Evolutionary conservation across 192 early-diverging fungal genomes (phyloP).

Genomic region (Coemansia sp.): DNA sequence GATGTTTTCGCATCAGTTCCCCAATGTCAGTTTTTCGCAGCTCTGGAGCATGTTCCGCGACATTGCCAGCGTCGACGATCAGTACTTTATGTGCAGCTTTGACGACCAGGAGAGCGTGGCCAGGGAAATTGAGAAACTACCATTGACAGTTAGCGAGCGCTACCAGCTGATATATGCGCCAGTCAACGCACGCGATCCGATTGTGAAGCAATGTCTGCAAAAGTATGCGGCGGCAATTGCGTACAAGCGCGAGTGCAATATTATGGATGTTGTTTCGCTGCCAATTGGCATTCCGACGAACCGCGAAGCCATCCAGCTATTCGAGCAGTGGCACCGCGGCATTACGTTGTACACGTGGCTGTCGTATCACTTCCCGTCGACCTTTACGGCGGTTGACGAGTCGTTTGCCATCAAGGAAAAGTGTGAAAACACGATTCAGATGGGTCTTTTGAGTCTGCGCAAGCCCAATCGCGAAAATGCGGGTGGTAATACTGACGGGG

Average conservation of each 20-base stretch:
- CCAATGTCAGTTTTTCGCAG: conserved; percentile 58
- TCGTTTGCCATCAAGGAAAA: conserved; percentile 54
- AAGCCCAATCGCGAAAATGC: not conserved
- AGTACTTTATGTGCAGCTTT: conserved; percentile 81
- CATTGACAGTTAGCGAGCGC: conserved; percentile 64
- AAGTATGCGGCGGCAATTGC: conserved; percentile 39
- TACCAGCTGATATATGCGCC: conserved; percentile 72
- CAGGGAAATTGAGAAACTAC: conserved; percentile 59
- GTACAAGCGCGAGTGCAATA: conserved; percentile 25
- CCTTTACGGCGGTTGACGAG: conserved; percentile 56
- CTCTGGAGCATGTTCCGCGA: conserved; percentile 77
- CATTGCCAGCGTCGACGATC: conserved; percentile 60
- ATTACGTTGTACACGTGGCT: conserved; percentile 92
- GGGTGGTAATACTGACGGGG: not conserved
- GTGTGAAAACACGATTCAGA: conserved; percentile 54
- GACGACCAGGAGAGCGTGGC: conserved; percentile 64
- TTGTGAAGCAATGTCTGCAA: conserved; percentile 13
- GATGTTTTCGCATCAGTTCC: conserved; percentile 69
- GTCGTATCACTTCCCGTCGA: conserved; percentile 60
- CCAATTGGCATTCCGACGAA: conserved; percentile 30
- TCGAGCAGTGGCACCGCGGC: conserved; percentile 75
- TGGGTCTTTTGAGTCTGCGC: conserved; percentile 30
- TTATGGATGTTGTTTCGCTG: conserved; percentile 58
- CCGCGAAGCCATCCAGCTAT: conserved; percentile 36
- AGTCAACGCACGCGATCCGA: conserved; percentile 44